Evolutionary conservation across 495 filamentous ascomycete genomes (phyloP).

Genomic region (Viridothelium virens): DNA sequence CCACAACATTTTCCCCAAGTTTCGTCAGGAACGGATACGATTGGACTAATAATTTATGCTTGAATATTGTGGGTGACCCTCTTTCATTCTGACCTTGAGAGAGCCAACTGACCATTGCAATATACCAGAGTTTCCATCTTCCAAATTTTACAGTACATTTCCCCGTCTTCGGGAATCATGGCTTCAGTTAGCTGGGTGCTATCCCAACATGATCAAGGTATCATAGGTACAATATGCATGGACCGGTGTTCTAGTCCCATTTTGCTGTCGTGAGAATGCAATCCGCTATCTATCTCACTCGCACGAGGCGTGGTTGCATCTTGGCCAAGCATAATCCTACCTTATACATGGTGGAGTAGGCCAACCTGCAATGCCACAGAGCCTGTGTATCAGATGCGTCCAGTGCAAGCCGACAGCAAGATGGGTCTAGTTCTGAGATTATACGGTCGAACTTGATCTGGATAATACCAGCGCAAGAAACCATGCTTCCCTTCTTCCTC

Average conservation of each 20-base stretch:
- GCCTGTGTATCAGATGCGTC: no score
- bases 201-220: conserved; percentile 49
- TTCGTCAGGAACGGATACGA: no score
- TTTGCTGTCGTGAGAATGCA: conserved; percentile 29
- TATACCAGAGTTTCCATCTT: background rate
- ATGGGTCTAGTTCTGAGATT: conserved; percentile 71
- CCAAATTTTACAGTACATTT: conserved; percentile 5
- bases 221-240: conserved; percentile 55
- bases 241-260: conserved; percentile 51
- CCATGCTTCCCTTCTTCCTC: conserved; percentile 53
- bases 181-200: conserved; percentile 18
- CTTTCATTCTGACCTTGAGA: background rate
- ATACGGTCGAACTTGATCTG: conserved; percentile 98
- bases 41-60: no score
- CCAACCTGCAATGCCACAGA: no score
- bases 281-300: conserved; percentile 17
- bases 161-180: conserved; percentile 12
- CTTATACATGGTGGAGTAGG: no score
- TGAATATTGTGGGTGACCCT: no score
- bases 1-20: no score
- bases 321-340: no score
- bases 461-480: conserved; percentile 98
- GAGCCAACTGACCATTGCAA: background rate
- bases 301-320: conserved; percentile 21
- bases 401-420: conserved; percentile 14